Evolutionary conservation across 106 monocot species (phyloP).

Genomic region (Dendrobium chrysotoxum): DNA sequence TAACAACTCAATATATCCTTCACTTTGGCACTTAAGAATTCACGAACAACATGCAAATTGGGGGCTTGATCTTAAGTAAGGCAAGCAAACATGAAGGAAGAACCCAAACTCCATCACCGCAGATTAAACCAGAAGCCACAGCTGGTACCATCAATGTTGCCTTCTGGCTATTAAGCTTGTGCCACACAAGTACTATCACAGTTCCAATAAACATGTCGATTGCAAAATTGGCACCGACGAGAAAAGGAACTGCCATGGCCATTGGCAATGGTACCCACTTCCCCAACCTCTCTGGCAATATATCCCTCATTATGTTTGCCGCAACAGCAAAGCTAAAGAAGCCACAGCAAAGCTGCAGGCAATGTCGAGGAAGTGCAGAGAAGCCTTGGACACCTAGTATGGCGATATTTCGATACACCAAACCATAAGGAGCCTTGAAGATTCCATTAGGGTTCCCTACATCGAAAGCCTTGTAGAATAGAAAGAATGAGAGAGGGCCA

Average conservation of each 20-base stretch:
- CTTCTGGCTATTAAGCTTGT: slow-evolving; percentile 20
- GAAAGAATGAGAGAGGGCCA: slow-evolving; percentile 76
- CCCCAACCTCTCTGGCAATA: slow-evolving; percentile 17
- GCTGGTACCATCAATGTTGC: slow-evolving; percentile 38
- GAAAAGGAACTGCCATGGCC: slow-evolving; percentile 50
- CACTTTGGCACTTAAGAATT: not conserved
- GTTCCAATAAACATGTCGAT: slow-evolving; percentile 48
- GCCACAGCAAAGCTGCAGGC: slow-evolving; percentile 20
- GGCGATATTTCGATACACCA: slow-evolving; percentile 50
- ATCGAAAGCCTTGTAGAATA: slow-evolving; percentile 76
- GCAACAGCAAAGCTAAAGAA: slow-evolving; percentile 33
- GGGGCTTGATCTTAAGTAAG: slow-evolving; percentile 51
- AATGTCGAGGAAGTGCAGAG: slow-evolving; percentile 25
- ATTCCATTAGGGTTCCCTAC: slow-evolving; percentile 23
- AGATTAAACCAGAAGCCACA: slow-evolving; percentile 55
- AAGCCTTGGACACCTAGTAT: slow-evolving; percentile 53
- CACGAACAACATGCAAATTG: slow-evolving; percentile 70
- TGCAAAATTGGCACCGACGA: slow-evolving; percentile 33
- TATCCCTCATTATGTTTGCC: slow-evolving; percentile 21
- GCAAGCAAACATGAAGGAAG: slow-evolving; percentile 59
- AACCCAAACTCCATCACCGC: slow-evolving; percentile 71
- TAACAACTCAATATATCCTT: not conserved
- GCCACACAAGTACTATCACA: slow-evolving; percentile 28
- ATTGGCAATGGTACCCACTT: slow-evolving; percentile 34
- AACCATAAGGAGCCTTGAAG: slow-evolving; percentile 49